Evolutionary conservation across 345 rosid genomes (phyloP), one percentile per base, ranked within the genome.

Genomic region (Orychophragmus violaceus): DNA sequence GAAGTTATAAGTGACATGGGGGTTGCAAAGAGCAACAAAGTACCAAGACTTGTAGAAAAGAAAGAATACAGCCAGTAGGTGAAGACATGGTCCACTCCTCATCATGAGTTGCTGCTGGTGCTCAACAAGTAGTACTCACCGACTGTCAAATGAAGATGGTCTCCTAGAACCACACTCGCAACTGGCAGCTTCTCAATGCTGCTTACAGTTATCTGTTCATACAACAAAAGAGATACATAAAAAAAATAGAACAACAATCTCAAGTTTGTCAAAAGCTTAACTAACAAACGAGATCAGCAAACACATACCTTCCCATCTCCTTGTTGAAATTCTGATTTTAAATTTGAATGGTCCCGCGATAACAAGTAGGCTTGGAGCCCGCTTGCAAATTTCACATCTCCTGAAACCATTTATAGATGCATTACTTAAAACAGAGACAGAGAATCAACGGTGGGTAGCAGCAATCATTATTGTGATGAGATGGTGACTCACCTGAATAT

Each of bases 271-370:
- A 35, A 36, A 16, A 17, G 30, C 16, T 28, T 28, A 28, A 28
- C 32, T 28, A 28, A 28, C 6, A 5, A 28, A 28, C 32, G 32
- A 28, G 5, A 6, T 28, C 6, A 28, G 32, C 6, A 1, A 28
- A 5, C 8, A 45, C 85, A 64, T 44, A 90, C 98, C 97, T 88
- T 84, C 25, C 90, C 90, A 41, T 82, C 60, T 62, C 89, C 86
- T 0, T 4, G 83, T 57, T 87, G 97, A 66, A 93, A 88, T 76
- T 88, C 95, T 1, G 87, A 78, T 64, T 83, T 93, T 49, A 93
- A 63, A 64, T 56, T 80, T n/a, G 76, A 76, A 64, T 74, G 78
- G 41, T 93, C 99, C 73, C 89, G 84, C 2, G 95, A 90, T 68
- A 79, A 69, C 71, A 93, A 78, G 83, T 80, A 90, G 0, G 77